Evolutionary conservation across 2,329 filamentous ascomycete species (phyloP).

Genomic region (Sporothrix variecibatus): DNA sequence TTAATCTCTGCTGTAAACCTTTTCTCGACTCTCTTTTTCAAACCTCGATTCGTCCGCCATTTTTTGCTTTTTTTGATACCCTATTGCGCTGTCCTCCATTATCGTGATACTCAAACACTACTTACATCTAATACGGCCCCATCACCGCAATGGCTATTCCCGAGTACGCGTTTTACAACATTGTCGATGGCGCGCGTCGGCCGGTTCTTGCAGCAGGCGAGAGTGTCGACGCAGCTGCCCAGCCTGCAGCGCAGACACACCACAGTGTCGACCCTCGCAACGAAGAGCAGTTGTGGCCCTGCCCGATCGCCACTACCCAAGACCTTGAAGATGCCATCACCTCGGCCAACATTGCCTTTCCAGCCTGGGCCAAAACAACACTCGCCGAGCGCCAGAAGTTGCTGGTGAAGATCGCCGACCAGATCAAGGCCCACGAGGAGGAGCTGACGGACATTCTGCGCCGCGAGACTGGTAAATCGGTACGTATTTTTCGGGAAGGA

Average conservation of each 20-base stretch:
- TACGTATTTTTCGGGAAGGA: neutral
- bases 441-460: conserved; percentile 49
- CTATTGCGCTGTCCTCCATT: neutral
- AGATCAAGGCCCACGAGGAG: conserved; percentile 43
- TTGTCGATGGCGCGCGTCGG: neutral
- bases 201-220: neutral
- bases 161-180: neutral
- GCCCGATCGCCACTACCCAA: conserved; percentile 45
- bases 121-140: neutral
- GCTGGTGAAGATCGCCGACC: conserved; percentile 44
- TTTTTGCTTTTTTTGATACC: neutral
- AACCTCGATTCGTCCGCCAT: neutral
- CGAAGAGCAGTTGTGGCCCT: conserved; percentile 47
- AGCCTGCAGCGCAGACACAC: conserved; percentile 29
- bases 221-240: neutral
- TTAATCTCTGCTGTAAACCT: neutral
- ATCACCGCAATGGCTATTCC: neutral
- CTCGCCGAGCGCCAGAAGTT: conserved; percentile 46
- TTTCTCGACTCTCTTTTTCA: neutral
- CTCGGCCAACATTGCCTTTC: conserved; percentile 49
- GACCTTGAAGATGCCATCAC: conserved; percentile 51
- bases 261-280: conserved; percentile 49
- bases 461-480: conserved; percentile 56
- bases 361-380: conserved; percentile 49
- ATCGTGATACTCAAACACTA: neutral